A percentile compares a stretch with the other conserved stretches of the same genome.
Conservation (phyloP, 352 stramenopile species). For the Peronospora destructor region DNA sequence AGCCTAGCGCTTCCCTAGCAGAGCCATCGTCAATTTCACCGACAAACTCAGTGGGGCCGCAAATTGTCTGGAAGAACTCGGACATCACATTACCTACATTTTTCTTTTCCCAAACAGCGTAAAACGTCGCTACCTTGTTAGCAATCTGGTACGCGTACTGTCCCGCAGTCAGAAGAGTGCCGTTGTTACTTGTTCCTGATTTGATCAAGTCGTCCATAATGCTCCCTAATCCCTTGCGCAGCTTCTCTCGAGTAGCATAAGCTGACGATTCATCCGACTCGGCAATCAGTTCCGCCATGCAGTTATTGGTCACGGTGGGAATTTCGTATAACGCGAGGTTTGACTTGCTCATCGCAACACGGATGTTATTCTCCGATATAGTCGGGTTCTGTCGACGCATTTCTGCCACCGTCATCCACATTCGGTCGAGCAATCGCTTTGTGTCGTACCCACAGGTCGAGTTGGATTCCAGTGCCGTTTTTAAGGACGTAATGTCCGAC, state of each 20-base stretch:
- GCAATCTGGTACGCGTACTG: slow-evolving; percentile 39
- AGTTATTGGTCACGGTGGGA: slow-evolving; percentile 38
- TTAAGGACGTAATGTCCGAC: slow-evolving; percentile 25
- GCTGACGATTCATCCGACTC: slow-evolving; percentile 19
- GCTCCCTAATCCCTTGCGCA: slow-evolving; percentile 38
- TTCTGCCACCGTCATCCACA: slow-evolving; percentile 29
- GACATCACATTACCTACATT: slow-evolving; percentile 36
- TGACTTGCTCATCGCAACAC: slow-evolving; percentile 28
- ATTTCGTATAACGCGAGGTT: slow-evolving; percentile 45
- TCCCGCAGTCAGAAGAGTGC: slow-evolving; percentile 23
- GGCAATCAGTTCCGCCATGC: slow-evolving; percentile 31
- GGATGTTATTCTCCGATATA: slow-evolving; percentile 30
- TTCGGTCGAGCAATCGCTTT: slow-evolving; percentile 27
- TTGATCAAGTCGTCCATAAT: slow-evolving; percentile 46
- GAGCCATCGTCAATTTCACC: slow-evolving; percentile 44
- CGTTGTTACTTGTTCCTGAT: slow-evolving; percentile 33
- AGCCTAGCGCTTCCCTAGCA: slow-evolving; percentile 35
- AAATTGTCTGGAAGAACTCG: slow-evolving; percentile 51
- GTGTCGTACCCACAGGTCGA: slow-evolving; percentile 32
- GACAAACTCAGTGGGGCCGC: slow-evolving; percentile 38
- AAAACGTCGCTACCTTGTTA: slow-evolving; percentile 36
- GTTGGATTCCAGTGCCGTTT: slow-evolving; percentile 24
- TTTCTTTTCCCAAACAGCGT: slow-evolving; percentile 40
- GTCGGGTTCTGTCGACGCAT: slow-evolving; percentile 20
- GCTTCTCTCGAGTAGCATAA: slow-evolving; percentile 33